Base-by-base conservation (phyloP, 2,329 filamentous ascomycete species). In the Penicillium sp. region DNA sequence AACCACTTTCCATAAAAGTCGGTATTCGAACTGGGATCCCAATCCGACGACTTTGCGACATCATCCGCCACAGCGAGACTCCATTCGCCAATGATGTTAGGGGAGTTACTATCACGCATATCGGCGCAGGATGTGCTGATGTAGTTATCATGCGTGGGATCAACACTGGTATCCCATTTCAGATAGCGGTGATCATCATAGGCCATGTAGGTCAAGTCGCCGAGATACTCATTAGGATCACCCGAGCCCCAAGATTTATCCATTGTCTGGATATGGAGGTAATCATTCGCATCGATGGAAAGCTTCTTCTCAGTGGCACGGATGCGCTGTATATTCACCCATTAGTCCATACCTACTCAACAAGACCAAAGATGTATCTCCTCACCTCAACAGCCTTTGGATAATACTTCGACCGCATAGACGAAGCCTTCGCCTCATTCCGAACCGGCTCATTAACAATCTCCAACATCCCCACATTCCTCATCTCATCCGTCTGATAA, bases 101-200 rank as follows among this genome's bases (percentile, higher is more conserved):
- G 80, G 38, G 64, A 72, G 64, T 78, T 76, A 15, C 71, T 70
- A 44, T 72, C 70, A 21, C 78, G 76, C 61, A 81, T 71, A 53
- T 78, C 73, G 11, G 65, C 73, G 72, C 84, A 87, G 1, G 81
- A 81, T 3, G 78, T 75, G 2, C 65, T 55, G 40, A 87, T 75
- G 60, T 86, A 87, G 8, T 73, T 76, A 2, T 74, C 70, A 57
- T 84, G 76, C 7, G 74, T 77, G 0, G 75, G 71, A 1, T 71
- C 53, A 25, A 84, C 73, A 21, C 69, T 68, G 2, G 70, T 61
- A 58, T 81, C 79, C 74, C 79, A 87, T 64, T 84, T 85, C 27
- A 84, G 69, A 67, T 86, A 87, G 21, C 82, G 77, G 63, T 86
- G 84, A 66, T 84, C 79, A 66, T 87, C 84, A 63, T 80, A 87